Base-by-base conservation (phyloP, 1,139 yeast genomes). In the Petasospora rhodanensis region DNA sequence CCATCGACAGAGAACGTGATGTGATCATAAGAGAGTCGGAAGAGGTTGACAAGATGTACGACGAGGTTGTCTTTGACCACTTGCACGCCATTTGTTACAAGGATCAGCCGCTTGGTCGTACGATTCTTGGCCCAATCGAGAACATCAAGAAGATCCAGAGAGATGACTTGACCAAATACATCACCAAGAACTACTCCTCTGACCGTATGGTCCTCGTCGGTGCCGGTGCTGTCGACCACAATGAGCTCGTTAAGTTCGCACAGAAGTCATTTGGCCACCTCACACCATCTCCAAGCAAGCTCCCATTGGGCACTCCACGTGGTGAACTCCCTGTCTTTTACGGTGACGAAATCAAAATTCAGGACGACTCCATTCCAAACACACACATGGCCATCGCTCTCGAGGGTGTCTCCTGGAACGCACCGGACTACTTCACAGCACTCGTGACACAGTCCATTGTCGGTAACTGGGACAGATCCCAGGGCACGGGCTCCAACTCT, bases 381-480 rank as follows among this genome's bases (percentile, higher is more conserved):
- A 89, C 96, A 2, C 94, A 91, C 61, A 77, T 87, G 37, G 98
- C 96, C 7, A 64, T 91, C 42, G 94, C 96, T 10, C 81, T 91
- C n/a, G 98, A 91, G 64, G 97, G 99, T 50, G 96, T 89, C 18
- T 81, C 95, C 29, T 91, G 99, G 99, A 81, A 85, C 21, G 86
- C 94, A 5, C 89, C 94, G 7, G 97, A 91, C 58, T 91, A 89
- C 62, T 89, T 87, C 66, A 83, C 94, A 18, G 96, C 96, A 2
- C 71, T 94, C 15, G 95, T 91, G 1, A 94, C 96, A 6, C 96
- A 91, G 63, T 96, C 97, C 12, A 83, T 91, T 42, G 81, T 91
- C 30, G 98, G 98, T 26, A 85, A 89, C 53, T 91, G 97, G 97
- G 98, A 91, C 60, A 78, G 98, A 55, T 80, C 96, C 8, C 65